These are phyloP conservation scores for Tetrahymena malaccensis DNA, from an alignment of 73 alveolate species.

Conservation along the genomic window DNA sequence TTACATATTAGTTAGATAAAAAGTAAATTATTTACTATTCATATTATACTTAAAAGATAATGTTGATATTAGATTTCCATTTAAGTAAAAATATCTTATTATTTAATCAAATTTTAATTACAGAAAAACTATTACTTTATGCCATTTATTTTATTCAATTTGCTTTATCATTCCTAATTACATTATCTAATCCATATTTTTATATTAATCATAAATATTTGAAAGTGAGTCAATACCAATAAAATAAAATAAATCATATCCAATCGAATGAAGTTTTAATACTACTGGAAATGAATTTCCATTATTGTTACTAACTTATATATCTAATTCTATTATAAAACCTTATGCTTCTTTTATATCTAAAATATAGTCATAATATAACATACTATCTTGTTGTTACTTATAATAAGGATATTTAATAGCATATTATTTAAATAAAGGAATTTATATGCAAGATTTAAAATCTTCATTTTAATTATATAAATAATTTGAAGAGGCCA, in stretches of 20 bases:
- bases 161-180: background rate
- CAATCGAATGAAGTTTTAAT: too few species aligned
- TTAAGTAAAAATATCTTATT: background rate
- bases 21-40: background rate
- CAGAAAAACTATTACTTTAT: too few species aligned
- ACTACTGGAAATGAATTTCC: too few species aligned
- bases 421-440: background rate
- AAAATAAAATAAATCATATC: too few species aligned
- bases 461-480: background rate
- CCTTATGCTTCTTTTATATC: background rate
- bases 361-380: too few species aligned
- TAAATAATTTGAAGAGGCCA: background rate
- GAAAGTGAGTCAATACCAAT: too few species aligned
- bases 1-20: background rate
- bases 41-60: too few species aligned
- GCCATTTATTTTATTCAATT: background rate
- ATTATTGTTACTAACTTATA: background rate
- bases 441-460: background rate
- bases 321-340: background rate
- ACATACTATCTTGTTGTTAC: background rate
- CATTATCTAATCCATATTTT: too few species aligned
- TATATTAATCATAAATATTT: background rate
- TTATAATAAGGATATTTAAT: background rate
- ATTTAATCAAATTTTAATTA: too few species aligned
- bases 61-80: background rate